Evolutionary conservation across 177 flowering plant species (phyloP).

Genomic region (Vitis hybrid): DNA sequence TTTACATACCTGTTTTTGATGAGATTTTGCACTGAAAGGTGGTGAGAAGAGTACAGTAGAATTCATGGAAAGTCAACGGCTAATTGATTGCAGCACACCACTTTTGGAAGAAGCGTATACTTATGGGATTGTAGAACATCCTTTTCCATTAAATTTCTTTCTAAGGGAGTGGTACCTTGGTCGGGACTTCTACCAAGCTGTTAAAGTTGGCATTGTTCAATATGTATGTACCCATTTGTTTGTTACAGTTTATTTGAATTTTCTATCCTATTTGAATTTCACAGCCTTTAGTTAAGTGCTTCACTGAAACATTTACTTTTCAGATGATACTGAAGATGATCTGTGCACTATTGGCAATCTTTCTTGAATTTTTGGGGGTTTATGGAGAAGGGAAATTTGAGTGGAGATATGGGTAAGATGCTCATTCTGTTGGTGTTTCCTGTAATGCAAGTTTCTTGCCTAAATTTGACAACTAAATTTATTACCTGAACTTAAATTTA

Average conservation of each 20-base stretch:
- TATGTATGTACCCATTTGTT: slow-evolving; percentile 63
- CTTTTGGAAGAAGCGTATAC: slow-evolving; percentile 74
- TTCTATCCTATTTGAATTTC: not conserved
- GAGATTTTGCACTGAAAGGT: slow-evolving; percentile 40
- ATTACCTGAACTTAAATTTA: not conserved
- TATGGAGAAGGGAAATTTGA: slow-evolving; percentile 98
- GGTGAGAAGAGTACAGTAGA: slow-evolving; percentile 87
- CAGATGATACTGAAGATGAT: slow-evolving; percentile 96
- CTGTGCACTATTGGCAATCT: slow-evolving; percentile 84
- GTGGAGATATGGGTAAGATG: slow-evolving; percentile 88
- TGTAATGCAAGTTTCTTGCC: not conserved
- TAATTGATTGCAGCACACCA: slow-evolving; percentile 53
- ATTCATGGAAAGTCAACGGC: slow-evolving; percentile 69
- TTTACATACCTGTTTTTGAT: slow-evolving; percentile 3
- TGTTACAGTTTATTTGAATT: not conserved
- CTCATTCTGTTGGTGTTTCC: not conserved
- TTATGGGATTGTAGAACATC: slow-evolving; percentile 90
- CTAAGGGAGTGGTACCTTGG: slow-evolving; percentile 89
- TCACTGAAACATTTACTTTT: slow-evolving; percentile 10
- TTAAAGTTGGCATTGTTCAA: slow-evolving; percentile 96
- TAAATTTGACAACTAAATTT: not conserved
- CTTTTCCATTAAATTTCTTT: slow-evolving; percentile 84
- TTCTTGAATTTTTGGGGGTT: slow-evolving; percentile 73
- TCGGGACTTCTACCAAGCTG: slow-evolving; percentile 87
- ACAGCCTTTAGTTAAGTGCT: not conserved